Conservation (phyloP, 202 grass and related monocot species). For the Schoenoplectus tabernaemontani region DNA sequence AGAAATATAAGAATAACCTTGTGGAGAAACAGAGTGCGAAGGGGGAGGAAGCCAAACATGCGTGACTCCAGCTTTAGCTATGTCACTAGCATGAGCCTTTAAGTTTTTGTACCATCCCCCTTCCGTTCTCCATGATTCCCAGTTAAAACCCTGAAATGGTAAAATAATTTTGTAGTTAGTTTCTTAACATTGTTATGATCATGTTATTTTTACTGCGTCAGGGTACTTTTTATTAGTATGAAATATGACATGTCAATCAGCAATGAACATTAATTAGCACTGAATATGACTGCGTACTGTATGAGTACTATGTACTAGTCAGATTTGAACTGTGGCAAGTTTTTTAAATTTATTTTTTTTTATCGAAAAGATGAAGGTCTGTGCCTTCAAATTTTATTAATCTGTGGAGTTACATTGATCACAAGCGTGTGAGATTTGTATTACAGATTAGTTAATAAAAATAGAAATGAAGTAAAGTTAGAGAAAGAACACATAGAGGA, state of each 20-base stretch:
- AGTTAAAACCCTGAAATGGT: constrained; percentile 58
- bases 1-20: constrained; percentile 23
- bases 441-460: too few relatives aligned
- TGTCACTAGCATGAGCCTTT: constrained; percentile 44
- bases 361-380: too few relatives aligned
- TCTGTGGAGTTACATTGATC: too few relatives aligned
- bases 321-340: too few relatives aligned
- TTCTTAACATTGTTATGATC: background rate
- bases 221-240: background rate
- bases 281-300: too few relatives aligned
- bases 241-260: background rate
- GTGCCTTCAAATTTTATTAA: too few relatives aligned
- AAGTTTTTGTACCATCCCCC: constrained; percentile 69
- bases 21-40: constrained; percentile 55
- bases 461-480: too few relatives aligned
- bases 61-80: constrained; percentile 55
- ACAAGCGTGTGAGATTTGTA: too few relatives aligned
- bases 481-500: too few relatives aligned
- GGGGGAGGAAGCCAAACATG: constrained; percentile 82
- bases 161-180: background rate
- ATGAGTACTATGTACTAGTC: too few relatives aligned
- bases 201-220: background rate
- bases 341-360: too few relatives aligned
- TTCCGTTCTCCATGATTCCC: constrained; percentile 65
- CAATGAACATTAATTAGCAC: background rate